These are phyloP conservation scores for Litsea cubeba DNA, from an alignment of 164 flowering plant genomes.

Conservation along the genomic window DNA sequence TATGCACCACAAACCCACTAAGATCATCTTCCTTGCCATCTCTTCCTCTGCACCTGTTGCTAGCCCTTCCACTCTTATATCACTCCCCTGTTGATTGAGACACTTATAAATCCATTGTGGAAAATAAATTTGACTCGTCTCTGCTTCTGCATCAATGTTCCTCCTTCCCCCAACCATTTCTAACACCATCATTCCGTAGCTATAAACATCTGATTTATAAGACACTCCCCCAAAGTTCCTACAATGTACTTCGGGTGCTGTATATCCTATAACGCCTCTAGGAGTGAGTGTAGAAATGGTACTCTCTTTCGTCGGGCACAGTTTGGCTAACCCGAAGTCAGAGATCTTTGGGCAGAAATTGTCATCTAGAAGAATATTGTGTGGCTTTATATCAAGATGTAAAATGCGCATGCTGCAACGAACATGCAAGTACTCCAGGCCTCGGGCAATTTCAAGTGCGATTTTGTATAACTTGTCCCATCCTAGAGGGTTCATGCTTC, in stretches of 20 bases:
- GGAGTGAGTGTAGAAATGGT: neutral
- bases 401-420: neutral
- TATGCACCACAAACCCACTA: slow-evolving; percentile 12
- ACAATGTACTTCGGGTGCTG: slow-evolving; percentile 4
- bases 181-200: slow-evolving; percentile 11
- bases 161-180: slow-evolving; percentile 12
- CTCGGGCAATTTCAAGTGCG: slow-evolving; percentile 11
- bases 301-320: neutral
- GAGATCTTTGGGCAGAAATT: slow-evolving; percentile 13
- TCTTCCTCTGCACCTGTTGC: neutral
- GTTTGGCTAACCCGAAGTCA: slow-evolving; percentile 13
- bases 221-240: slow-evolving; percentile 7
- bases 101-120: slow-evolving; percentile 2
- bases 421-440: slow-evolving; percentile 11
- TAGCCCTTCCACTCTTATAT: neutral
- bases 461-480: slow-evolving; percentile 6
- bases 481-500: neutral
- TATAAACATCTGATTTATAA: slow-evolving; percentile 11
- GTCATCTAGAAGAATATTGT: slow-evolving; percentile 9
- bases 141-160: neutral
- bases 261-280: slow-evolving; percentile 8
- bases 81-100: neutral
- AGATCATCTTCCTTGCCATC: slow-evolving; percentile 6
- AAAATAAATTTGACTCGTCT: neutral
- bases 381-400: slow-evolving; percentile 12